Base-by-base conservation (phyloP, 1,284 basidiomycete genomes). In the Ganoderma multipileum region DNA sequence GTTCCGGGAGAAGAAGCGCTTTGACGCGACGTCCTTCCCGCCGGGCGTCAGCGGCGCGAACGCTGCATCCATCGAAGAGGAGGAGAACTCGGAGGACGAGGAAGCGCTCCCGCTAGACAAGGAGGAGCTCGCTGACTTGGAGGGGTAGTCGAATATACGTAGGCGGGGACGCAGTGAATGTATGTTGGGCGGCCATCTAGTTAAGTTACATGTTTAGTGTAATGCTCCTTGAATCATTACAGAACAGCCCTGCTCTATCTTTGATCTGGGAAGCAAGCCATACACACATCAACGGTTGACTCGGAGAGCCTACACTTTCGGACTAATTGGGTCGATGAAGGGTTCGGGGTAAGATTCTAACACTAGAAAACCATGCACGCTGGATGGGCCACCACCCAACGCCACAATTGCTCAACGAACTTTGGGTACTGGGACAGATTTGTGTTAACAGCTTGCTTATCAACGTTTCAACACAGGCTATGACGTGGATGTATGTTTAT, bases 1-100 rank as follows among this genome's bases (percentile, higher is more conserved):
- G 0, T 91, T 94, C 78, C 86, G 82, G 73, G 91, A 91, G 78
- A 87, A 85, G 76, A 88, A 82, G 74, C 83, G 86, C 33, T 92
- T 91, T 72, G 89, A 93, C 70, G 80, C 84, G 26, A 90, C 90
- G 47, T 85, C 86, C 69, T 86, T 88, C 79, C 77, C 85, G 50
- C 76, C 61, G 67, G 64, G 68, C 67, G 76, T 77, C 39, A 76
- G 76, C 61, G 79, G 74, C 69, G 82, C 62, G 8, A 69, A 83
- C 52, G 80, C 81, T 1, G 80, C 81, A 14, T 80, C 82, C 26
- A 81, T 80, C 5, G 84, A 81, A 62, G 85, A 81, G 7, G 87
- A 86, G 65, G 87, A 85, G 65, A 65, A 61, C 54, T 65, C 63
- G 26, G 87, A 86, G 42, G 87, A 88, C 2, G 91, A 91, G 42